Percentiles rank a stretch among this genome's conserved stretches.
Conservation (phyloP, 805 yeast genomes). For the Candida michaelii region DNA sequence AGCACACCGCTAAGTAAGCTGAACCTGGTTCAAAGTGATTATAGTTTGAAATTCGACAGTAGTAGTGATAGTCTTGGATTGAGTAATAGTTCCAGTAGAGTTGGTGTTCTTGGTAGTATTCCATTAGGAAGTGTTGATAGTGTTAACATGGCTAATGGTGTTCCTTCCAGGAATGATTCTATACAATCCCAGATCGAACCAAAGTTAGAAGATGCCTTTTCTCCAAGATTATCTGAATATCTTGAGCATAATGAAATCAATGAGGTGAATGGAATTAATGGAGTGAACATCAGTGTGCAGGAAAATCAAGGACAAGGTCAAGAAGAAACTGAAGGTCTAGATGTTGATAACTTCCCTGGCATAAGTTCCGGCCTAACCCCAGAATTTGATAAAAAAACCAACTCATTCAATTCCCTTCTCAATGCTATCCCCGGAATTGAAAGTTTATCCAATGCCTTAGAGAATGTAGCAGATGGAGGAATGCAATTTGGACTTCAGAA, state of each 20-base stretch:
- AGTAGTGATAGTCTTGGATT: neutral
- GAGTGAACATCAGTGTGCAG: too few species aligned
- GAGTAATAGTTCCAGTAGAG: neutral
- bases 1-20: neutral
- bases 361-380: too few species aligned
- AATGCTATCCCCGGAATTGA: conserved; percentile 24
- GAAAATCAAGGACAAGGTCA: too few species aligned
- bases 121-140: too few species aligned
- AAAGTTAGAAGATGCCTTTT: neutral
- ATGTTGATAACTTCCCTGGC: too few species aligned
- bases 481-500: conserved; percentile 25
- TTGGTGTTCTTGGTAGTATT: too few species aligned
- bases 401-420: conserved; percentile 6
- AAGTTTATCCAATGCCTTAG: conserved; percentile 24
- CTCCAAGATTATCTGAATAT: conserved; percentile 11
- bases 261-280: too few species aligned
- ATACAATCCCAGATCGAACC: too few species aligned
- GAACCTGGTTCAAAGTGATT: neutral
- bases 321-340: too few species aligned
- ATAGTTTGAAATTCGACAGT: neutral
- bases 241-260: neutral
- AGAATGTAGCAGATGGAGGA: conserved; percentile 26
- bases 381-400: neutral
- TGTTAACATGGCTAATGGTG: too few species aligned
- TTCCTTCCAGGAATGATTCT: too few species aligned